Base-by-base conservation (phyloP, 306 rosid species). In the Cucurbita ficifolia region DNA sequence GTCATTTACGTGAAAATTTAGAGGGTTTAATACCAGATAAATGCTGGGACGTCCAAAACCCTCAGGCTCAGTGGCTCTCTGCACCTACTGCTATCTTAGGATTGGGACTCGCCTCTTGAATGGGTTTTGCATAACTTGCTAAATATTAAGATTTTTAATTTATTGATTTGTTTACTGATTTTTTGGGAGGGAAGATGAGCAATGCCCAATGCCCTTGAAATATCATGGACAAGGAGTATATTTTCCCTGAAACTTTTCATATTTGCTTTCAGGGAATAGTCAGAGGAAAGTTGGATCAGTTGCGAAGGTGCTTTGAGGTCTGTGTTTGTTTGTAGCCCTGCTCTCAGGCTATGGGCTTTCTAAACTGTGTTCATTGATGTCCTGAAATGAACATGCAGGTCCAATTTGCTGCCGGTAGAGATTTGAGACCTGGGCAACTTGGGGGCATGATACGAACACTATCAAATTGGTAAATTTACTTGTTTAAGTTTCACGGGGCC, bases 391-490 rank as follows among this genome's bases (percentile, higher is more conserved):
- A 76, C 35, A 10, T 80, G 83, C 83, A 91, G 99, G 97, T 94
- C 78, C 99, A 94, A 78, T 91, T 94, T 88, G 96, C 97, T 71
- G 97, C 97, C 1, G 97, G 99, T 73, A 94, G 99, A 81, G 99
- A 94, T 82, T 87, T 85, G 77, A 89, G 92, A 83, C 99, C 97
- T 60, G 97, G 83, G 57, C 95, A 94, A 77, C 89, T 94, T 81
- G 97, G 99, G 78, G 82, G 73, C 79, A 94, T 87, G 97, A 90
- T 94, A 71, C 91, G 87, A 33, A 94, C 97, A 21, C 88, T 94
- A 68, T 91, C 97, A 76, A 86, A 77, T 81, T 94, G 99, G 99
- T 94, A 90, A 90, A 45, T 2, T 72, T 17, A 75, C 80, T 51
- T 17, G 71, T 73, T 82, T 43, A 76, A 40, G 74, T 48, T 46